Evolutionary conservation across 352 stramenopile species (phyloP), one percentile per base, ranked within the genome.

Genomic region (Phytophthora parvispora): DNA sequence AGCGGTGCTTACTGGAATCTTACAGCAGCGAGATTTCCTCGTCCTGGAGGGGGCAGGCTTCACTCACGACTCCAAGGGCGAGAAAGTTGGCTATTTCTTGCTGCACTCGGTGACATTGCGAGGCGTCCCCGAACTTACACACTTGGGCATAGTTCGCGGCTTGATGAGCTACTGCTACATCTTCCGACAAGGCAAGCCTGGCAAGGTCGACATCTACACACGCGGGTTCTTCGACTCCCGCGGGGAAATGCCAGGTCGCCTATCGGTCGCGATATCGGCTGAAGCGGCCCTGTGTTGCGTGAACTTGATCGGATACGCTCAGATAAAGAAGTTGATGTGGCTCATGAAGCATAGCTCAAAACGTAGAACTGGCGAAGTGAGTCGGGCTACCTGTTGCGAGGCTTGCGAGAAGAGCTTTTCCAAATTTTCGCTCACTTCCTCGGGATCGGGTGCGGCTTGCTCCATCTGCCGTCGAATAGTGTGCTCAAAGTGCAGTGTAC

Each of bases 101-200:
- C 72, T 85, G 65, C 79, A 90, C 55, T 90, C 82, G 20, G 67
- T 90, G 13, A 49, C 75, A 10, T 58, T 87, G 12, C 70, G 63
- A 5, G 60, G 55, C 4, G 48, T 27, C 18, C 79, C 77, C 0
- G 74, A 88, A 25, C 72, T 90, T 18, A 47, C 50, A 1, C 67
- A 81, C 13, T 53, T 86, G 12, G 67, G 69, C 3, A 67, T 88
- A 6, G 61, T 85, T 16, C 77, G 79, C 16, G 78, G 71, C 18
- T 56, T 64, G 6, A 49, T 87, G 10, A 87, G 75, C 16, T 69
- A 86, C 16, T 88, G 82, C 60, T 89, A 80, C 52, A 77, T 85
- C 36, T 56, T 73, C 22, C 78, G 78, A 10, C 65, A 85, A 38
- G 49, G 67, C 15, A 54, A 58, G 0, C 32, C 56, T 0, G 20